Percentiles rank a stretch among this genome's conserved stretches.
Evolutionary conservation across 1,284 basidiomycete genomes (phyloP).

Genomic region (Pseudozyma pruni): DNA sequence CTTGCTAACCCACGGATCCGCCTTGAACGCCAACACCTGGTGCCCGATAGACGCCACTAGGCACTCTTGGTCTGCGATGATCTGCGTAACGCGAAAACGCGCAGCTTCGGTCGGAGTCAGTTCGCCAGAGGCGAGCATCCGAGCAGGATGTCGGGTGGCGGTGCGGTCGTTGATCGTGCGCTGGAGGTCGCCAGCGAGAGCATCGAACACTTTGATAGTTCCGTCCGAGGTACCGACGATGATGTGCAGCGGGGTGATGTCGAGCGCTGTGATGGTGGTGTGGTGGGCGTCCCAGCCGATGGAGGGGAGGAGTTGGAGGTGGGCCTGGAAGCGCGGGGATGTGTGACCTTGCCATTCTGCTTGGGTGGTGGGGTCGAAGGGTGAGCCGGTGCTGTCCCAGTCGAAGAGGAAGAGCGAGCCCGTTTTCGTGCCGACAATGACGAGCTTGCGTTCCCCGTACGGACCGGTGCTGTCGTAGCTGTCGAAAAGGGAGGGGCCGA

Average conservation of each 20-base stretch:
- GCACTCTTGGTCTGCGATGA: constrained; percentile 75
- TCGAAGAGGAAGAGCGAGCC: constrained; percentile 61
- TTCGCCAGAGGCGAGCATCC: constrained; percentile 72
- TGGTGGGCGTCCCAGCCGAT: constrained; percentile 54
- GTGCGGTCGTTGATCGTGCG: constrained; percentile 65
- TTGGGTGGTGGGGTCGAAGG: constrained; percentile 37
- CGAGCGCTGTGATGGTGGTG: constrained; percentile 56
- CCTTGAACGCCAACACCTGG: constrained; percentile 77
- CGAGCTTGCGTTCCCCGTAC: constrained; percentile 59
- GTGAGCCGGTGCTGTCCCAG: constrained; percentile 48
- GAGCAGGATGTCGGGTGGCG: constrained; percentile 70
- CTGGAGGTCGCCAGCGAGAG: constrained; percentile 71
- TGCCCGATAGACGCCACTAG: constrained; percentile 76
- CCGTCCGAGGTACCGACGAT: constrained; percentile 71
- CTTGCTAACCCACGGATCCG: constrained; percentile 70
- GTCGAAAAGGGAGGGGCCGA: constrained; percentile 36
- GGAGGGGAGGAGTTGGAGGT: constrained; percentile 74
- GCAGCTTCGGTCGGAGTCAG: constrained; percentile 68
- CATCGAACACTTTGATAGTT: constrained; percentile 76
- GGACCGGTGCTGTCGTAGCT: constrained; percentile 23
- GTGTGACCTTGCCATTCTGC: constrained; percentile 60
- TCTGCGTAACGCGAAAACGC: constrained; percentile 74
- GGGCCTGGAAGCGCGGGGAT: constrained; percentile 74
- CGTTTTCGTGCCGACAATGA: constrained; percentile 58
- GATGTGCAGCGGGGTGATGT: constrained; percentile 48